phyloP scores from a whole-genome alignment of 495 filamentous ascomycete genomes.

The Usnea hakonensis region DNA sequence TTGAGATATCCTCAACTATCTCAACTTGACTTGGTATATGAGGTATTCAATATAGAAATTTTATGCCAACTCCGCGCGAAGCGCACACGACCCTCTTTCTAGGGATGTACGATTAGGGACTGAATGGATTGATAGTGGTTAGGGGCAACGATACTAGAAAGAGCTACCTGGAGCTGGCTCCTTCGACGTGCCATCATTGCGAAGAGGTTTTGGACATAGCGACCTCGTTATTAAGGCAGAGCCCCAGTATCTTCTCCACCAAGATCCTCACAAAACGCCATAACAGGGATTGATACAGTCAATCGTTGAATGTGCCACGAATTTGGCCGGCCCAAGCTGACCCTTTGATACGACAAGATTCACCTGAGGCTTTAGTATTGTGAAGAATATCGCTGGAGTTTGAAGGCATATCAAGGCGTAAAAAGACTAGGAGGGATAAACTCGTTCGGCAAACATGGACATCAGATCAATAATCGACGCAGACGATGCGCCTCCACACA shows the following conservation, averaged over 20 bases:
- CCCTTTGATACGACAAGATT: background rate
- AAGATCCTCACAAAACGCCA: background rate
- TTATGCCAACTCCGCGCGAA: background rate
- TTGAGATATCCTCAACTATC: background rate
- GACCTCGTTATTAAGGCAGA: background rate
- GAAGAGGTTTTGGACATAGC: background rate
- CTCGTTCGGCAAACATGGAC: constrained; percentile 35
- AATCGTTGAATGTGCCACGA: background rate
- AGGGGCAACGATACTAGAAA: background rate
- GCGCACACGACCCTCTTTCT: constrained; percentile 8
- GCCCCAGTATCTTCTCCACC: background rate
- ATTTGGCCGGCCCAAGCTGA: background rate
- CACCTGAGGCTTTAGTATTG: background rate
- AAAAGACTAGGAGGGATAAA: background rate
- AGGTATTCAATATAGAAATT: background rate
- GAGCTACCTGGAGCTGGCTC: background rate
- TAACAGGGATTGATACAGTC: background rate
- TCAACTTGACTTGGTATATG: background rate
- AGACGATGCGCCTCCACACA: constrained; percentile 33
- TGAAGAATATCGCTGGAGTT: background rate
- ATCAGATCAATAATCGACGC: constrained; percentile 48
- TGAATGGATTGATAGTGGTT: background rate
- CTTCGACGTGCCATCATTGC: background rate
- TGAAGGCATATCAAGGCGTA: constrained; percentile 5
- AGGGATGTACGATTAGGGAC: constrained; percentile 1